Evolutionary conservation across 2,329 filamentous ascomycete species (phyloP).

Genomic region (Exophiala sp.): DNA sequence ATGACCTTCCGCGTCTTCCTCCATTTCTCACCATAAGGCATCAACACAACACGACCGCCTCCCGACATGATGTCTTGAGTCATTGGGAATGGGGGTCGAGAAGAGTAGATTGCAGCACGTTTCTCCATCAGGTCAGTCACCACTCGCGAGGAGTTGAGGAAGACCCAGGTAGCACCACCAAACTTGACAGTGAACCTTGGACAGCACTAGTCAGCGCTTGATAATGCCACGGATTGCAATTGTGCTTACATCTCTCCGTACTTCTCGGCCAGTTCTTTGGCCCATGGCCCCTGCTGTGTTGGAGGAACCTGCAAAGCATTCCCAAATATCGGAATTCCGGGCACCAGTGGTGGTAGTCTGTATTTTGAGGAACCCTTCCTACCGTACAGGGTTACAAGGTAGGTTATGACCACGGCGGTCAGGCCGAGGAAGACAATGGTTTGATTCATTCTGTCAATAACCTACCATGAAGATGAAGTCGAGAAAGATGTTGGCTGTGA

Average conservation of each 20-base stretch:
- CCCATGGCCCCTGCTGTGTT: not conserved
- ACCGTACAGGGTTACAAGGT: too few species aligned
- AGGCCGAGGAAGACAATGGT: too few species aligned
- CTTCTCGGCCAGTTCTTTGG: not conserved
- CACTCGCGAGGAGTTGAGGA: conserved; percentile 3
- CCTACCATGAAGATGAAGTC: too few species aligned
- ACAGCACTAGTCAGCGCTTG: not conserved
- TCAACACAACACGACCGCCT: conserved; percentile 39
- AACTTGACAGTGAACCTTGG: conserved; percentile 1
- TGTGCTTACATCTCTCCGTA: conserved; percentile 5
- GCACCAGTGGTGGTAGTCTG: not conserved
- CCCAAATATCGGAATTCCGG: conserved; percentile 1
- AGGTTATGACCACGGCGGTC: too few species aligned
- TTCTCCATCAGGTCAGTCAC: conserved; percentile 5
- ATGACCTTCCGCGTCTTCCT: conserved; percentile 14
- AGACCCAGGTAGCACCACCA: conserved; percentile 2
- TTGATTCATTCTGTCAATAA: too few species aligned
- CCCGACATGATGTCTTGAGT: not conserved
- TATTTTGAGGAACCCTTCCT: not conserved
- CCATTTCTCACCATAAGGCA: conserved; percentile 33
- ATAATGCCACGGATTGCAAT: not conserved
- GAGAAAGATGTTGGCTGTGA: too few species aligned
- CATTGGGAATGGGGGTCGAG: not conserved
- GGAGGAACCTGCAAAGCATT: conserved; percentile 1
- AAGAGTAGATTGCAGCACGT: not conserved